Evolutionary conservation across 176 grass and related monocot species (phyloP).

Genomic region (Alloteropsis semialata): DNA sequence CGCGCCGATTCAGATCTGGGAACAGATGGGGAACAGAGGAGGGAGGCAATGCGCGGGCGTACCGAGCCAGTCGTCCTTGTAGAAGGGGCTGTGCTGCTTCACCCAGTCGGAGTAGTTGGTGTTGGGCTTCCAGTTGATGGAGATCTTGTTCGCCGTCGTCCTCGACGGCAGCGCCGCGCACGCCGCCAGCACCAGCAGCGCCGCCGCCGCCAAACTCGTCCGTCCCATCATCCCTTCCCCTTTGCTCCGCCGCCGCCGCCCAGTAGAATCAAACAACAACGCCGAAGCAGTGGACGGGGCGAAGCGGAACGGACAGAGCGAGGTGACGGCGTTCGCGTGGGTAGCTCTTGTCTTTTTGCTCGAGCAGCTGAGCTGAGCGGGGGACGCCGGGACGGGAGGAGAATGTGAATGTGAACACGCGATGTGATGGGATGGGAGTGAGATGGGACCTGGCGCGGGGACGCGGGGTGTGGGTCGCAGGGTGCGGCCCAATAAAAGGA

Average conservation of each 20-base stretch:
- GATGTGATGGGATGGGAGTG: neutral
- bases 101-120: slow-evolving; percentile 85
- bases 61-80: slow-evolving; percentile 97
- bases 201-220: neutral
- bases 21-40: neutral
- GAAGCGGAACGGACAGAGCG: neutral
- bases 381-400: neutral
- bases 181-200: slow-evolving; percentile 35
- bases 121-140: slow-evolving; percentile 66
- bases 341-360: neutral
- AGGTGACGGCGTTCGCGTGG: neutral
- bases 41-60: neutral
- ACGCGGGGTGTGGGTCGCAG: neutral
- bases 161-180: slow-evolving; percentile 26
- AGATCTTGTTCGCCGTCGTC: slow-evolving; percentile 63
- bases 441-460: neutral
- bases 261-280: neutral
- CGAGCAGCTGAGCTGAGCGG: neutral
- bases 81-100: slow-evolving; percentile 74
- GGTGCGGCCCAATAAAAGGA: slow-evolving; percentile 18
- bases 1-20: slow-evolving; percentile 50
- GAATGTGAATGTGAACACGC: neutral
- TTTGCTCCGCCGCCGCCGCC: neutral
- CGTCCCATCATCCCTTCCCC: neutral
- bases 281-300: neutral